phyloP scores from a whole-genome alignment of 257 asterid species.

The Scutellaria minor region DNA sequence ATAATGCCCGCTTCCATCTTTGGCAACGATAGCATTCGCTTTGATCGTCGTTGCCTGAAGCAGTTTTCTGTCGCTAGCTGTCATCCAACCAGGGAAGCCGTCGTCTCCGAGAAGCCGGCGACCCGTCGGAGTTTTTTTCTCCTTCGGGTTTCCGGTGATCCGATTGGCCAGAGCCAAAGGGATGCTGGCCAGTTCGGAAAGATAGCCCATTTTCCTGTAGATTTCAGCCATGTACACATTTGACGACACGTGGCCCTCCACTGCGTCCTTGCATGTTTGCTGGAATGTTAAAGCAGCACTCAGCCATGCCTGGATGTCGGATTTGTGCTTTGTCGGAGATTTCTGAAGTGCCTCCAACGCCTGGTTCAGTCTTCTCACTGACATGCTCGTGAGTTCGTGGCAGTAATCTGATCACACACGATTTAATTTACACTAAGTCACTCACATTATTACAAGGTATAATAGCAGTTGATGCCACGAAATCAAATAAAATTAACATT shows the following conservation, averaged over 20 bases:
- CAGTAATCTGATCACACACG: slow-evolving; percentile 47
- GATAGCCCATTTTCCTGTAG: slow-evolving; percentile 56
- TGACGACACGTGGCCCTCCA: slow-evolving; percentile 38
- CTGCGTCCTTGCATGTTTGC: slow-evolving; percentile 67
- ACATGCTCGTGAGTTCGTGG: slow-evolving; percentile 58
- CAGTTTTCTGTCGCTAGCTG: slow-evolving; percentile 51
- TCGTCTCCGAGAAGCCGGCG: slow-evolving; percentile 35
- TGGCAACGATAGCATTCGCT: slow-evolving; percentile 72
- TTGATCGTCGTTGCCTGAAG: slow-evolving; percentile 43
- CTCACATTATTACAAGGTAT: too few species aligned
- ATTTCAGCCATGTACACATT: slow-evolving; percentile 47
- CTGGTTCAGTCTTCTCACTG: slow-evolving; percentile 53
- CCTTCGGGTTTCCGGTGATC: slow-evolving; percentile 29
- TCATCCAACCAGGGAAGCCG: slow-evolving; percentile 58
- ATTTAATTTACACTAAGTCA: background rate
- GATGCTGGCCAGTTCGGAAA: slow-evolving; percentile 63
- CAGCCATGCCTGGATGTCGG: slow-evolving; percentile 76
- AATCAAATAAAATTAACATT: too few species aligned
- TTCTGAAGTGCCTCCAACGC: slow-evolving; percentile 52
- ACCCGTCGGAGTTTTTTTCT: background rate
- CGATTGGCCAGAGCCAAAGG: slow-evolving; percentile 65
- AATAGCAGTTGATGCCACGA: too few species aligned
- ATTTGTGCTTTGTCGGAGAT: slow-evolving; percentile 54
- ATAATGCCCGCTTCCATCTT: slow-evolving; percentile 72
- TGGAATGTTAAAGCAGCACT: slow-evolving; percentile 79